Evolutionary conservation across 139 green algal species (phyloP).

Genomic region (Chlorella sp.): DNA sequence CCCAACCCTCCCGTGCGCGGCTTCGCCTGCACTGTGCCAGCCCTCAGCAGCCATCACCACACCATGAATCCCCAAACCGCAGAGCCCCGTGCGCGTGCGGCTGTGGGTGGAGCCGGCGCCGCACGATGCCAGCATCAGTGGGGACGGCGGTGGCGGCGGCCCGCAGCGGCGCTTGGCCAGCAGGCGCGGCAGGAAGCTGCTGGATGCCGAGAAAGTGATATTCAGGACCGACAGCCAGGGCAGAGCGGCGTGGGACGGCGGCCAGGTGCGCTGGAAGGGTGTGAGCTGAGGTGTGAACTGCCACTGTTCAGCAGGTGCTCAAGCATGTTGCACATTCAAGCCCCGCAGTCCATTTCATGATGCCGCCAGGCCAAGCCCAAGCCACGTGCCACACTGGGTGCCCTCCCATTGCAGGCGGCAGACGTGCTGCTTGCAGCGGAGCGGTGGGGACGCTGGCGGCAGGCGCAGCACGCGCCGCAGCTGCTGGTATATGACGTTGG

Average conservation of each 20-base stretch:
- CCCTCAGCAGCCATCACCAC: not conserved
- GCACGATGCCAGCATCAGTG: not conserved
- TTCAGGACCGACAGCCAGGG: constrained; percentile 14
- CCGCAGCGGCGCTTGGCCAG: not conserved
- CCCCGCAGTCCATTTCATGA: too few species aligned
- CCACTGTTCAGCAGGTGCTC: too few species aligned
- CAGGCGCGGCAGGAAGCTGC: not conserved
- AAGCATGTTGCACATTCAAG: too few species aligned
- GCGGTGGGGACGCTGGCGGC: constrained; percentile 14
- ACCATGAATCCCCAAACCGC: not conserved
- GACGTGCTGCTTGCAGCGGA: constrained; percentile 13
- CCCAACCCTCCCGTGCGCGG: not conserved
- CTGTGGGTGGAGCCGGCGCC: constrained; percentile 9
- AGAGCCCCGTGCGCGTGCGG: constrained; percentile 14
- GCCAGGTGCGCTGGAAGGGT: not conserved
- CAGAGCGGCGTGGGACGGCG: too few species aligned
- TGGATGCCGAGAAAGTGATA: constrained; percentile 40
- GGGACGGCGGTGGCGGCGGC: not conserved
- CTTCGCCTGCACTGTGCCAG: not conserved
- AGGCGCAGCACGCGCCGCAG: not conserved
- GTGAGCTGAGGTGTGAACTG: not conserved
- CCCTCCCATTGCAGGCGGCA: not conserved
- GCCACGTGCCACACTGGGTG: too few species aligned
- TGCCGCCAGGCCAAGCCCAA: too few species aligned
- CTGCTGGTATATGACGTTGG: constrained; percentile 27